Base-by-base conservation (phyloP, 306 rosid genomes). In the Aeschynomene evenia region DNA sequence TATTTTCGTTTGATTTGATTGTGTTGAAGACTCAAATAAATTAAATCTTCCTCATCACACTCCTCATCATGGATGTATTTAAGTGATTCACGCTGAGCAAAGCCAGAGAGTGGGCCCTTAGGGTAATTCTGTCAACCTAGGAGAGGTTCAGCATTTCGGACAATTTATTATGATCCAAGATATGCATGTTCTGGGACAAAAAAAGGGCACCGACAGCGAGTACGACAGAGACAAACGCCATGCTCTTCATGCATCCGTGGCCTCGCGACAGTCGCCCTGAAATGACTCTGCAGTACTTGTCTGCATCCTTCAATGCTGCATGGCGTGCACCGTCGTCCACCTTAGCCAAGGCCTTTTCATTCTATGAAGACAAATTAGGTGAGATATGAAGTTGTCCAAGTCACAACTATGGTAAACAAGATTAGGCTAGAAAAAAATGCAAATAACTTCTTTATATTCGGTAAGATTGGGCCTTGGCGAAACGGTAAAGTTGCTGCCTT, bases 221-320 rank as follows among this genome's bases (percentile, higher is more conserved):
- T 31, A 40, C 64, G 39, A 76, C 60, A 9, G 82, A 75, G 12
- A 68, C 37, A 16, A 83, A 15, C 46, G 79, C 65, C 82, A 83
- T 40, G 87, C 66, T 20, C 72, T 72, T 83, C 77, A 83, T 33
- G 77, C 84, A 83, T 24, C 84, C 84, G 56, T 57, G 63, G 45
- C 74, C 84, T 7, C 6, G 70, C 1, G 87, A 83, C 68, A 68
- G 42, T 63, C 45, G 81, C 42, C 75, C 55, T 50, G 76, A 63
- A 23, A 79, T 63, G 21, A 45, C 46, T 71, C 76, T 79, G 77
- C 82, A 83, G 56, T 68, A 54, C 64, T 79, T 73, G 82, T 79
- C 69, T 15, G 87, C 84, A 13, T 79, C 81, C 79, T 68, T 79
- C 63, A 83, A 39, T 57, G 53, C 63, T 55, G 71, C 74, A 49